phyloP scores from a whole-genome alignment of 176 grass and related monocot species.

The Musa itinerans region DNA sequence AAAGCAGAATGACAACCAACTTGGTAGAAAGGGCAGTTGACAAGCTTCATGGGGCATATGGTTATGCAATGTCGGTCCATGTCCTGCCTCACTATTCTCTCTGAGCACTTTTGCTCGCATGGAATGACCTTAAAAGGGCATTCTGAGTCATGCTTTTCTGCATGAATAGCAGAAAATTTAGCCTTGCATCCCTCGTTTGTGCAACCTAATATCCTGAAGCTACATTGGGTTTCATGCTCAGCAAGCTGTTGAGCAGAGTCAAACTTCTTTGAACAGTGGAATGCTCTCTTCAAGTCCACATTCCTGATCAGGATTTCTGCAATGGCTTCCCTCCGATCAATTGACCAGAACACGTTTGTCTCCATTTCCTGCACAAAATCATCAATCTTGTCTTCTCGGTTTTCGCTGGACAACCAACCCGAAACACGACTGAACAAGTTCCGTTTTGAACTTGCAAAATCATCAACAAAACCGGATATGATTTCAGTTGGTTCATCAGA shows the following conservation, averaged over 20 bases:
- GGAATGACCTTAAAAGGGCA: conserved; percentile 65
- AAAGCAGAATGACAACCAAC: conserved; percentile 67
- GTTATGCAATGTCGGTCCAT: conserved; percentile 71
- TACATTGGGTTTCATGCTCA: conserved; percentile 33
- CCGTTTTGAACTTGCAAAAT: conserved; percentile 53
- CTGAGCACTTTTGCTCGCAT: conserved; percentile 54
- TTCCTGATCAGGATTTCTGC: conserved; percentile 36
- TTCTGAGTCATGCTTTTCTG: conserved; percentile 45
- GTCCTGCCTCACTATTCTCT: conserved; percentile 44
- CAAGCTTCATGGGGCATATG: conserved; percentile 63
- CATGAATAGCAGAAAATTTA: conserved; percentile 46
- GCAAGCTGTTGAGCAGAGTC: conserved; percentile 24
- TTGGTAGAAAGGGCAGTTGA: conserved; percentile 70
- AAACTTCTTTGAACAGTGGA: conserved; percentile 47
- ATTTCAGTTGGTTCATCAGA: conserved; percentile 36
- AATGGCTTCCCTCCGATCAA: conserved; percentile 23
- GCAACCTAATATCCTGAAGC: conserved; percentile 45
- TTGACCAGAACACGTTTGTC: conserved; percentile 31
- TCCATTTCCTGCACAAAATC: conserved; percentile 59
- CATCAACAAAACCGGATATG: conserved; percentile 47
- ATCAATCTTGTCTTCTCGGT: conserved; percentile 59
- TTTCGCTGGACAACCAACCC: conserved; percentile 68
- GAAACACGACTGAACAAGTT: conserved; percentile 71
- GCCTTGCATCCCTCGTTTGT: conserved; percentile 36
- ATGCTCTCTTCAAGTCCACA: conserved; percentile 43